Conservation (phyloP, 2,329 filamentous ascomycete genomes). For the Harringtonia aguacate region DNA sequence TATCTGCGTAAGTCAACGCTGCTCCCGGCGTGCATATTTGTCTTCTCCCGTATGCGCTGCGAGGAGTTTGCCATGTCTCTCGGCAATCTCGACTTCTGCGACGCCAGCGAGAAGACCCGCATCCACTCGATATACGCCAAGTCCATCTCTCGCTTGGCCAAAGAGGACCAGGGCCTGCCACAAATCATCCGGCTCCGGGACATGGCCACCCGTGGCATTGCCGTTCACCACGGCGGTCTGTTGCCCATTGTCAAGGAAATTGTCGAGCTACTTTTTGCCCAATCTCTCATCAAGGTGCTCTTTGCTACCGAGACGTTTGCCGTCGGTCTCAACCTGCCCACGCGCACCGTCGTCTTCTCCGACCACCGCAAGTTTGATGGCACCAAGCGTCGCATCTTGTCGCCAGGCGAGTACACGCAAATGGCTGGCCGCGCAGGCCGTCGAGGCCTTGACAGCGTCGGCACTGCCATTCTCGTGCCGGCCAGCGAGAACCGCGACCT, state of each 20-base stretch:
- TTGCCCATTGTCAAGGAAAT: conserved; percentile 96
- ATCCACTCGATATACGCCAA: conserved; percentile 98
- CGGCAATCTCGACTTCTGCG: conserved; percentile 91
- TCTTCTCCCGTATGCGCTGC: conserved; percentile 96
- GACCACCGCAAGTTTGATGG: conserved; percentile 96
- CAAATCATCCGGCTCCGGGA: conserved; percentile 85
- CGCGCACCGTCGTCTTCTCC: conserved; percentile 93
- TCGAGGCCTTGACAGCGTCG: conserved; percentile 83
- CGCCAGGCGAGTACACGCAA: conserved; percentile 95
- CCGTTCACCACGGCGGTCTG: conserved; percentile 90
- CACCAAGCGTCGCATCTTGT: conserved; percentile 77
- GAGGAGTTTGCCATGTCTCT: conserved; percentile 95
- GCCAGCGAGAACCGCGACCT: conserved; percentile 73
- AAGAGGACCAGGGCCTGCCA: conserved; percentile 80
- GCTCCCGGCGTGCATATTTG: conserved; percentile 90
- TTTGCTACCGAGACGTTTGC: conserved; percentile 98
- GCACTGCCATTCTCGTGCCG: conserved; percentile 88
- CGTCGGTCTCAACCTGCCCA: conserved; percentile 94
- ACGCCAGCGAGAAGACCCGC: conserved; percentile 84
- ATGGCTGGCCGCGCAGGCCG: conserved; percentile 95
- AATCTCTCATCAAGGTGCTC: conserved; percentile 88
- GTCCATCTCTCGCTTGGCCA: conserved; percentile 81
- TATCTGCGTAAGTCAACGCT: conserved; percentile 79
- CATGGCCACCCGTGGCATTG: conserved; percentile 76
- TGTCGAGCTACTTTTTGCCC: conserved; percentile 92